Percentiles rank a stretch among this genome's conserved stretches.
Conservation (phyloP, 371 early-diverging fungal species). For the Mycotypha africana region DNA sequence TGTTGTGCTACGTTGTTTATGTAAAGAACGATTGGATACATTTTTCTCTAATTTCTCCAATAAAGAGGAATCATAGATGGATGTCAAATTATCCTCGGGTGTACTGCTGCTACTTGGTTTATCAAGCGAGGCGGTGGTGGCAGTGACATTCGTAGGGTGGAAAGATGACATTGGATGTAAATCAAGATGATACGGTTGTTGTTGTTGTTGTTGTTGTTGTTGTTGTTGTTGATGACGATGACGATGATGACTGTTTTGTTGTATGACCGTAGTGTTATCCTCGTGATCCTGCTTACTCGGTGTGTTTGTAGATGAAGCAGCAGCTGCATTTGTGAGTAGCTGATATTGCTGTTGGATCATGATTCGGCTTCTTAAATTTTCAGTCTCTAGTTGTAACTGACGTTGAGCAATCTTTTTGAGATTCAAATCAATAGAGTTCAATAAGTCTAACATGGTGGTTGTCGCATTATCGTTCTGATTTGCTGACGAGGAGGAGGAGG, state of each 20-base stretch:
- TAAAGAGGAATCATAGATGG: slow-evolving; percentile 27
- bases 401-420: slow-evolving; percentile 34
- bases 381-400: slow-evolving; percentile 33
- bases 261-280: slow-evolving; percentile 13
- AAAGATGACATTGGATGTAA: too few relatives aligned
- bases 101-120: too few relatives aligned
- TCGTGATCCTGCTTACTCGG: slow-evolving; percentile 21
- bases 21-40: slow-evolving; percentile 18
- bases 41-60: slow-evolving; percentile 27
- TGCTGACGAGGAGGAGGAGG: too few relatives aligned
- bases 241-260: not conserved
- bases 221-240: not conserved
- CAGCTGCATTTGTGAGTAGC: slow-evolving; percentile 19
- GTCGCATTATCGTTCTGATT: too few relatives aligned
- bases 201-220: too few relatives aligned
- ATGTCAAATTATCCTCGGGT: slow-evolving; percentile 30
- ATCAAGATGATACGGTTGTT: too few relatives aligned
- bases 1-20: too few relatives aligned
- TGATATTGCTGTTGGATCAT: slow-evolving; percentile 40
- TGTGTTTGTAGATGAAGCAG: too few relatives aligned
- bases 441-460: too few relatives aligned
- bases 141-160: not conserved
- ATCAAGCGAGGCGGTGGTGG: too few relatives aligned
- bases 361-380: slow-evolving; percentile 36
- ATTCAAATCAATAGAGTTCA: not conserved